Evolutionary conservation across 768 basidiomycete genomes (phyloP).

Genomic region (Hortiboletus flavorubellus): DNA sequence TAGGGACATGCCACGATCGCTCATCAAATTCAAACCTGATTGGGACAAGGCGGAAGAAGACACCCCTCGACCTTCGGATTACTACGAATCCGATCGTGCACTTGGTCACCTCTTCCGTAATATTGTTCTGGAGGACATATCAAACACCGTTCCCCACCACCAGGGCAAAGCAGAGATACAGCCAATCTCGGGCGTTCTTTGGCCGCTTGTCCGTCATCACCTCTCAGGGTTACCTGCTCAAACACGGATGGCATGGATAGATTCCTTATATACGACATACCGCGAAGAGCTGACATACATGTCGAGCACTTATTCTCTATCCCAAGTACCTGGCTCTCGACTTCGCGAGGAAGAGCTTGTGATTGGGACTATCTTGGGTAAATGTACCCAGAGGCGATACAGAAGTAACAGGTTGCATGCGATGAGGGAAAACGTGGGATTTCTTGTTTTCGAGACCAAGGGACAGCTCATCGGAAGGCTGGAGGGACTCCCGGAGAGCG

Average conservation of each 20-base stretch:
- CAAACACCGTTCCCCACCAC: slow-evolving; percentile 12
- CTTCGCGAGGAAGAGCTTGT: slow-evolving; percentile 74
- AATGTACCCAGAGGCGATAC: slow-evolving; percentile 60
- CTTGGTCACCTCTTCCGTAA: slow-evolving; percentile 70
- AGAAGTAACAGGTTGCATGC: slow-evolving; percentile 55
- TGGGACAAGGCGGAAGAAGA: slow-evolving; percentile 68
- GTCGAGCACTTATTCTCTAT: slow-evolving; percentile 62
- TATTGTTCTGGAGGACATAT: slow-evolving; percentile 43
- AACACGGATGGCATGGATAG: slow-evolving; percentile 8
- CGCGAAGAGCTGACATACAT: slow-evolving; percentile 68
- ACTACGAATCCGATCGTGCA: slow-evolving; percentile 68
- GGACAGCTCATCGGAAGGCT: slow-evolving; percentile 32
- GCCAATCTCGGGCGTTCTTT: slow-evolving; percentile 24
- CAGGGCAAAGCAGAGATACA: slow-evolving; percentile 29
- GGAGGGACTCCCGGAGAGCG: slow-evolving; percentile 23
- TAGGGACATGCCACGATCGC: slow-evolving; percentile 45
- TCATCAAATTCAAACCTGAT: slow-evolving; percentile 73
- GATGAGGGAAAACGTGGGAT: slow-evolving; percentile 56
- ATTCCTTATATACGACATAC: slow-evolving; percentile 38
- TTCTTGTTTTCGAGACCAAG: slow-evolving; percentile 51
- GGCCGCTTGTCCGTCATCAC: slow-evolving; percentile 20
- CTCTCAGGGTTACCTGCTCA: slow-evolving; percentile 3
- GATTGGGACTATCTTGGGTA: slow-evolving; percentile 68
- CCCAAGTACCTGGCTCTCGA: slow-evolving; percentile 49
- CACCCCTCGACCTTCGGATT: slow-evolving; percentile 53